Evolutionary conservation across 805 yeast genomes (phyloP).

Genomic region (Saturnispora gosingensis): DNA sequence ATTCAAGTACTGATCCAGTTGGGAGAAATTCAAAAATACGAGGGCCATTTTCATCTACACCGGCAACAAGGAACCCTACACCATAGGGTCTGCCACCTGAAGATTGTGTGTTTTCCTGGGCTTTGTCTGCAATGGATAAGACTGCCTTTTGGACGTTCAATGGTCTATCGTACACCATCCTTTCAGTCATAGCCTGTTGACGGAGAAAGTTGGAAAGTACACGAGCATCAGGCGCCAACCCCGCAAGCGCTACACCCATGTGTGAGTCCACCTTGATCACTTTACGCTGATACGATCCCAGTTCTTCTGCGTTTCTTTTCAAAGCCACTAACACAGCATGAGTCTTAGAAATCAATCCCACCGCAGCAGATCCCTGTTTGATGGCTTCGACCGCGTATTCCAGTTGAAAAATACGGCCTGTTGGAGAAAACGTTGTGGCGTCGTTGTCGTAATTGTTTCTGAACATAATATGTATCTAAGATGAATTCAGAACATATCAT

Average conservation of each 20-base stretch:
- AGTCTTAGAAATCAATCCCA: conserved; percentile 77
- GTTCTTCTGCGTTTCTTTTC: conserved; percentile 93
- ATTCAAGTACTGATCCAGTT: conserved; percentile 85
- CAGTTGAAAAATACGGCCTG: conserved; percentile 83
- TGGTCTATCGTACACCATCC: conserved; percentile 78
- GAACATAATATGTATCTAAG: conserved; percentile 37
- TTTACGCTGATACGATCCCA: conserved; percentile 94
- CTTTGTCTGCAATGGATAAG: conserved; percentile 84
- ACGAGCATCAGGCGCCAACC: conserved; percentile 97
- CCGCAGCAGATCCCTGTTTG: conserved; percentile 96
- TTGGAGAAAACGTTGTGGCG: conserved; percentile 94
- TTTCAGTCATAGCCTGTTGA: conserved; percentile 84
- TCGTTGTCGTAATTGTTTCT: conserved; percentile 99
- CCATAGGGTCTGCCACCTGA: conserved; percentile 98
- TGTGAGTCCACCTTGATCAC: conserved; percentile 87
- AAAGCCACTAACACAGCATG: conserved; percentile 90
- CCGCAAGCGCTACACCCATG: conserved; percentile 92
- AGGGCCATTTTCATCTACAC: conserved; percentile 89
- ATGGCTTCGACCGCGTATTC: conserved; percentile 92
- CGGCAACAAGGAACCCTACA: conserved; percentile 85
- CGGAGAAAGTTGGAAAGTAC: conserved; percentile 83
- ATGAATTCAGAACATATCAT: not conserved
- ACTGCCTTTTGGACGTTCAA: conserved; percentile 78
- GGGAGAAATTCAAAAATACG: conserved; percentile 95
- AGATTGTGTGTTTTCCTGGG: conserved; percentile 92